Conservation (phyloP, 345 rosid species). For the Linum tenue region DNA sequence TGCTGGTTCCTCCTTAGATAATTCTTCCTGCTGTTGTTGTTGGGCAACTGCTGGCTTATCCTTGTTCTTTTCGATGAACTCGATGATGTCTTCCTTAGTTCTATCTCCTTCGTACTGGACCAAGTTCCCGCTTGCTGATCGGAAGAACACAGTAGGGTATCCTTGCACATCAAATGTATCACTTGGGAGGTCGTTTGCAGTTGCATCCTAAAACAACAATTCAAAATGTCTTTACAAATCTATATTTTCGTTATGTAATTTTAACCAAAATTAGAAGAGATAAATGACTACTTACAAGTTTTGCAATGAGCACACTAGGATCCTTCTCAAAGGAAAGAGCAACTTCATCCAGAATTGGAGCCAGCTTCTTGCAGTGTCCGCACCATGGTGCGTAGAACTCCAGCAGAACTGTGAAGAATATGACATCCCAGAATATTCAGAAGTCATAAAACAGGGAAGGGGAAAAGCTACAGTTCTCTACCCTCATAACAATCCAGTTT, state of each 20-base stretch:
- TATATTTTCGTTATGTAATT: background rate
- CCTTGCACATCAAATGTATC: slow-evolving; percentile 70
- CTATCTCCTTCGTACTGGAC: slow-evolving; percentile 61
- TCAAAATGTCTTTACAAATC: background rate
- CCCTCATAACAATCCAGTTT: background rate
- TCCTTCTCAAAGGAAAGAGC: slow-evolving; percentile 58
- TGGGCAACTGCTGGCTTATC: slow-evolving; percentile 23
- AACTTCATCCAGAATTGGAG: slow-evolving; percentile 92
- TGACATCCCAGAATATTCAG: slow-evolving; percentile 2
- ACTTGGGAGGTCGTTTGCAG: slow-evolving; percentile 67
- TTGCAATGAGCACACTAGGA: slow-evolving; percentile 58
- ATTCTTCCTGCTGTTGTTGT: slow-evolving; percentile 14
- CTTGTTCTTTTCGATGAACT: slow-evolving; percentile 76
- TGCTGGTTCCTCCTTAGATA: slow-evolving; percentile 13
- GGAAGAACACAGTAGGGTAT: slow-evolving; percentile 76
- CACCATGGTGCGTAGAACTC: slow-evolving; percentile 99
- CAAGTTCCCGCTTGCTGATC: slow-evolving; percentile 55
- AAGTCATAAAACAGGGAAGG: background rate
- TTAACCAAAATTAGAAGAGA: background rate
- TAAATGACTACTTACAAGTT: slow-evolving; percentile 46
- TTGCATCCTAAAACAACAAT: slow-evolving; percentile 50
- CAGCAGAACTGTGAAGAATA: slow-evolving; percentile 51
- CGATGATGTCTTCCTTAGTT: slow-evolving; percentile 69
- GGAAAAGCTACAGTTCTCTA: background rate
- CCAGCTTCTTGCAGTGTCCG: slow-evolving; percentile 89